Base-by-base conservation (phyloP, 1,284 basidiomycete genomes). In the Pseudozyma pruni region DNA sequence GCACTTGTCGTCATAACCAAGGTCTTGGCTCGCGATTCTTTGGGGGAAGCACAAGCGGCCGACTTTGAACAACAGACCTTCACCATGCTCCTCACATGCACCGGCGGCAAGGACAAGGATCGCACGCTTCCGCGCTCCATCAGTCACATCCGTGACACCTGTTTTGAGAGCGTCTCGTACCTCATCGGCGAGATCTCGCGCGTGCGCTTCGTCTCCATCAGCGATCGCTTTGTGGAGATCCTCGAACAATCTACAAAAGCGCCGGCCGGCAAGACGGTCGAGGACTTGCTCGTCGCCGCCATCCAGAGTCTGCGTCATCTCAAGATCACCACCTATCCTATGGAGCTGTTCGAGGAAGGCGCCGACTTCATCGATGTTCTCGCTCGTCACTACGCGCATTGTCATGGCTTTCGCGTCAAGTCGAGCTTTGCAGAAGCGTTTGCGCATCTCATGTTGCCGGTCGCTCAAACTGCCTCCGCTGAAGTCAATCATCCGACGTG, bases 401-500 rank as follows among this genome's bases (percentile, higher is more conserved):
- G 92, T 0, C 94, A 94, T 75, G 94, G 94, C 9, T 86, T 89
- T 49, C 87, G 89, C 29, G 85, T 97, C 60, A 97, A 97, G 84
- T 87, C 87, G 16, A 89, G 90, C 2, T 96, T 94, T 80, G 91
- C 92, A 1, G 92, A 96, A 69, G 90, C 90, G 0, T 85, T 98
- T 35, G 87, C 89, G 3, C 86, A 89, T 41, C 83, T 97, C 13
- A 83, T 98, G 41, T 91, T 96, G 83, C 91, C 92, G 0, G 92
- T 97, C 35, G 91, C 91, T 58, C 73, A 93, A 89, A 93, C 91
- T 23, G 94, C 93, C 0, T 93, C 95, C 81, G 94, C 93, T 1
- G 94, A 98, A 84, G 92, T 95, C 44, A 96, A 97, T 77, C 91
- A 96, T 81, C 94, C 94, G 0, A 87, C 90, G 54, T 98, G 94